These are phyloP conservation scores for Effrenium voratum DNA, from an alignment of 73 alveolate genomes.

Conservation along the genomic window DNA sequence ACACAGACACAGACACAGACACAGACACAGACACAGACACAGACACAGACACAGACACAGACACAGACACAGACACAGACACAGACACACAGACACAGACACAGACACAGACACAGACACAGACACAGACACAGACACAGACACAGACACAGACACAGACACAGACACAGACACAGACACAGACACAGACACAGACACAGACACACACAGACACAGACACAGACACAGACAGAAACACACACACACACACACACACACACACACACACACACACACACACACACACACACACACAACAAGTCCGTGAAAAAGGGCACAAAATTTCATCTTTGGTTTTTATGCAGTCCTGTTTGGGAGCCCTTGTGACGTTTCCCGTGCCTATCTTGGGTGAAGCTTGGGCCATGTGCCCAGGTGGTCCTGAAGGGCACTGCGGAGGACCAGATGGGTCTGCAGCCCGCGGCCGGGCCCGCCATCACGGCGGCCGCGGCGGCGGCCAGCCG, in stretches of 20 bases:
- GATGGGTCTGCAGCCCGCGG: constrained; percentile 83
- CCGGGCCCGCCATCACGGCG: constrained; percentile 66
- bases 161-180: background rate
- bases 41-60: background rate
- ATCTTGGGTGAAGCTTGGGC: too few species aligned
- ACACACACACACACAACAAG: too few species aligned
- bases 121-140: background rate
- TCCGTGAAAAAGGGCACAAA: too few species aligned
- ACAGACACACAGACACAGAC: background rate
- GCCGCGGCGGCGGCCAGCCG: constrained; percentile 9
- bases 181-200: background rate
- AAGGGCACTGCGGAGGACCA: constrained; percentile 86
- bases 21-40: constrained; percentile 4
- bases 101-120: constrained; percentile 4
- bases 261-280: too few species aligned
- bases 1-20: background rate
- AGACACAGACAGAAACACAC: too few species aligned
- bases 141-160: background rate
- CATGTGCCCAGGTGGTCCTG: constrained; percentile 79
- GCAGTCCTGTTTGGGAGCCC: too few species aligned
- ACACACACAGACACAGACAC: background rate
- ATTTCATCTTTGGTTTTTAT: too few species aligned
- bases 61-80: background rate
- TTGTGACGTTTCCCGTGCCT: too few species aligned
- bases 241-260: too few species aligned